phyloP scores from a whole-genome alignment of 2,329 filamentous ascomycete genomes.

The Neopestalotiopsis sp. region DNA sequence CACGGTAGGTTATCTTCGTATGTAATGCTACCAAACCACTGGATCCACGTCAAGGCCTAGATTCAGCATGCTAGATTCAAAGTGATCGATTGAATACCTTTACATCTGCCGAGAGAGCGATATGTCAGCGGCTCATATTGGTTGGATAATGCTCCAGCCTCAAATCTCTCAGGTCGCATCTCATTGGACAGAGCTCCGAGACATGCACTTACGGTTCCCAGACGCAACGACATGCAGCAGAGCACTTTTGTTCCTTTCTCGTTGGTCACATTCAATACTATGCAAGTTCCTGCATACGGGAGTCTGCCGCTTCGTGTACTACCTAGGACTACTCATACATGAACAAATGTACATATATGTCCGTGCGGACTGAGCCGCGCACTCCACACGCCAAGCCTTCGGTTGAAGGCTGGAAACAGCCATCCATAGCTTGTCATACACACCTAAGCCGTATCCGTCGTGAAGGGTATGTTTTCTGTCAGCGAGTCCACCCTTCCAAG shows the following conservation, averaged over 20 bases:
- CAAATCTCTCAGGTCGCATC: neutral
- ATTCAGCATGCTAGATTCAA: neutral
- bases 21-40: neutral
- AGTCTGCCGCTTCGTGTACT: neutral
- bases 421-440: neutral
- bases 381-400: neutral
- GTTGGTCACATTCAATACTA: neutral
- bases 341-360: neutral
- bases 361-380: neutral
- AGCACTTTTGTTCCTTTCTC: neutral
- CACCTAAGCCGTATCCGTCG: conserved; percentile 5
- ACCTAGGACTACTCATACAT: neutral
- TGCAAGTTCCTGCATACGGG: neutral
- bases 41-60: neutral
- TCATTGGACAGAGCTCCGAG: neutral
- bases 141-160: neutral
- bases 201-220: neutral
- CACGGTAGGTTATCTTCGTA: neutral
- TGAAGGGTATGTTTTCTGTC: neutral
- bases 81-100: neutral
- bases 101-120: neutral
- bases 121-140: neutral
- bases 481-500: conserved; percentile 64
- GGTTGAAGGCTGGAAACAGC: neutral
- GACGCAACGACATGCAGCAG: neutral